Percentiles rank a stretch among this genome's conserved stretches.
Evolutionary conservation across 1,139 yeast species (phyloP).

Genomic region (Geotrichum australiense): DNA sequence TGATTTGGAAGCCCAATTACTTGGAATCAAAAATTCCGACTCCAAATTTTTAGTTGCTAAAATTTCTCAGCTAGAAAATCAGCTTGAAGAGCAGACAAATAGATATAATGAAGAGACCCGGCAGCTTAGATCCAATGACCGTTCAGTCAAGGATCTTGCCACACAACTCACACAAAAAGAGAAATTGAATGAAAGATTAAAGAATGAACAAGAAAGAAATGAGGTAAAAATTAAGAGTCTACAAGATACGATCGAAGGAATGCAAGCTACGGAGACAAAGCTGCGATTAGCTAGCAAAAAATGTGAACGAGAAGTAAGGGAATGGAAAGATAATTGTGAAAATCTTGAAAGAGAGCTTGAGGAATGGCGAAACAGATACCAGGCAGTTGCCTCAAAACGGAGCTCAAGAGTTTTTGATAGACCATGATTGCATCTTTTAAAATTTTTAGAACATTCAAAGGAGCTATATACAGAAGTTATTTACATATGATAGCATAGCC

Average conservation of each 20-base stretch:
- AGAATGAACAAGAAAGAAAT: slow-evolving; percentile 31
- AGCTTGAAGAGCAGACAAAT: slow-evolving; percentile 34
- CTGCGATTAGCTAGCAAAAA: slow-evolving; percentile 40
- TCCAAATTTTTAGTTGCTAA: slow-evolving; percentile 26
- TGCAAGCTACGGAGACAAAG: slow-evolving; percentile 42
- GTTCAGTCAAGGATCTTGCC: slow-evolving; percentile 30
- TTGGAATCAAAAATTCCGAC: slow-evolving; percentile 23
- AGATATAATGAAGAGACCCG: slow-evolving; percentile 33
- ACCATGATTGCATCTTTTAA: too few species aligned
- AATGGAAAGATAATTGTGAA: slow-evolving; percentile 48
- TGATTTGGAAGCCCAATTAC: slow-evolving; percentile 32
- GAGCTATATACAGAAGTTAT: too few species aligned
- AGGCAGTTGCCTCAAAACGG: slow-evolving; percentile 9
- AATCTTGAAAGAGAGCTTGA: slow-evolving; percentile 58
- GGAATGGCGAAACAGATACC: slow-evolving; percentile 49
- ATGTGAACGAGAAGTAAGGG: slow-evolving; percentile 44
- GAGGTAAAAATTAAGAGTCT: slow-evolving; percentile 37
- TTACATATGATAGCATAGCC: too few species aligned
- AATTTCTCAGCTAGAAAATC: slow-evolving; percentile 34
- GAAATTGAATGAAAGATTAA: slow-evolving; percentile 26
- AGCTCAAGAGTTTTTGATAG: slow-evolving; percentile 6
- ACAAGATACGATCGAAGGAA: slow-evolving; percentile 35
- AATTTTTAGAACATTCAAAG: too few species aligned
- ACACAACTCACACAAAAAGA: slow-evolving; percentile 27
- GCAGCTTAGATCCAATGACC: slow-evolving; percentile 29